Conservation (phyloP, 768 basidiomycete genomes). For the Rhizopogon salebrosus region DNA sequence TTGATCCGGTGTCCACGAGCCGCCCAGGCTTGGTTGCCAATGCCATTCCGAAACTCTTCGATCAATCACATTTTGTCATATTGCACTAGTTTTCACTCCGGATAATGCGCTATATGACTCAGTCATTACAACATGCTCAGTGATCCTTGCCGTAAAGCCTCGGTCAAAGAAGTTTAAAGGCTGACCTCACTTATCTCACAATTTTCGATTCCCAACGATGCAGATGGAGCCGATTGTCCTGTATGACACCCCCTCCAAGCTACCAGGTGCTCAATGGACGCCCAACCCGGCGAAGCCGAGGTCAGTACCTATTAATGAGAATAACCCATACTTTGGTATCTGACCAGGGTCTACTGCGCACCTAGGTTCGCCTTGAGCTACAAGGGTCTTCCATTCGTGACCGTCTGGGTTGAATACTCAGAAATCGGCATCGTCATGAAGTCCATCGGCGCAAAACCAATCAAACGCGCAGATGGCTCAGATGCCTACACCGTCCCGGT, state of each 20-base stretch:
- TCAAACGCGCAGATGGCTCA: constrained; percentile 12
- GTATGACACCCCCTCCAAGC: constrained; percentile 31
- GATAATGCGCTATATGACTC: no score
- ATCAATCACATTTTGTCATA: no score
- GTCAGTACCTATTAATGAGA: constrained; percentile 11
- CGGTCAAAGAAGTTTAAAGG: no score
- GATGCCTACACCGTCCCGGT: constrained; percentile 28
- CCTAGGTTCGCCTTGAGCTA: constrained; percentile 26
- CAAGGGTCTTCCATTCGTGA: constrained; percentile 29
- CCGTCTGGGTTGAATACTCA: constrained; percentile 29
- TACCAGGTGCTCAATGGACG: constrained; percentile 28
- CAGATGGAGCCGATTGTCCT: constrained; percentile 26
- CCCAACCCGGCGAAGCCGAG: constrained; percentile 36
- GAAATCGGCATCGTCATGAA: constrained; percentile 24
- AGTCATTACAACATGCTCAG: no score
- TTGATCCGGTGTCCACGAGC: no score
- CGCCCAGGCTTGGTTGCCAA: no score
- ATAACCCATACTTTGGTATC: not conserved
- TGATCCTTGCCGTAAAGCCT: no score
- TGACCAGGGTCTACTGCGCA: not conserved
- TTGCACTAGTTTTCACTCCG: no score
- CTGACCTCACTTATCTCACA: no score
- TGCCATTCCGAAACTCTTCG: no score
- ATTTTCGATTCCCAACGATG: constrained; percentile 7
- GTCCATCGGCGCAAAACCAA: constrained; percentile 20